A percentile compares a stretch with the other conserved stretches of the same genome.
Evolutionary conservation across 208 protist species (phyloP).

Genomic region (Leishmania tropica): DNA sequence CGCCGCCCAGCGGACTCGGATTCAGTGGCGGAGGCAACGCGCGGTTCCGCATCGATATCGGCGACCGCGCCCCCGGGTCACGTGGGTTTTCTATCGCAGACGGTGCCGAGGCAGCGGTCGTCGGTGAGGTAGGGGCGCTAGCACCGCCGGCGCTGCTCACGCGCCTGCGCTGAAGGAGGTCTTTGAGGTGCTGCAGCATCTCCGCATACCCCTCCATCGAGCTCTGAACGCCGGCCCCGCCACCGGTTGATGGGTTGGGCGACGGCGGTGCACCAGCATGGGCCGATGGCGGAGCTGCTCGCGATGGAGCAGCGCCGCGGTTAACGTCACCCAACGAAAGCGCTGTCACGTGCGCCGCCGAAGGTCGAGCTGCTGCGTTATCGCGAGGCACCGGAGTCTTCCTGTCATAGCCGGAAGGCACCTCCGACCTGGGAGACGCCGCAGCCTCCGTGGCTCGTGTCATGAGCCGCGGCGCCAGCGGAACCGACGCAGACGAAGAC

Average conservation of each 20-base stretch:
- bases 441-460: constrained; percentile 7
- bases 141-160: constrained; percentile 24
- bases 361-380: background rate
- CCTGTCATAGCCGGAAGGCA: background rate
- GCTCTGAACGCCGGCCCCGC: constrained; percentile 16
- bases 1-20: constrained; percentile 1
- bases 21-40: constrained; percentile 22
- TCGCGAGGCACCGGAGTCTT: background rate
- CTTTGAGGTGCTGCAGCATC: constrained; percentile 87
- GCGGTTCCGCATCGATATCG: background rate
- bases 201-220: constrained; percentile 73
- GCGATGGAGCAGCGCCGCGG: constrained; percentile 4
- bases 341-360: constrained; percentile 23
- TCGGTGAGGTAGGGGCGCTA: constrained; percentile 25
- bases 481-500: constrained; percentile 6
- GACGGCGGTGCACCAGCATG: constrained; percentile 7
- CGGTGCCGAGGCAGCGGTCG: background rate
- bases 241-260: constrained; percentile 11
- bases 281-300: background rate
- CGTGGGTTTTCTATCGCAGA: background rate
- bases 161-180: constrained; percentile 59
- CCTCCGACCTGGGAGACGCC: constrained; percentile 11
- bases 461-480: background rate
- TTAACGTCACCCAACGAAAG: constrained; percentile 37
- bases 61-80: background rate